Evolutionary conservation across 2,329 filamentous ascomycete genomes (phyloP).

Genomic region (Aspergillus neotritici): DNA sequence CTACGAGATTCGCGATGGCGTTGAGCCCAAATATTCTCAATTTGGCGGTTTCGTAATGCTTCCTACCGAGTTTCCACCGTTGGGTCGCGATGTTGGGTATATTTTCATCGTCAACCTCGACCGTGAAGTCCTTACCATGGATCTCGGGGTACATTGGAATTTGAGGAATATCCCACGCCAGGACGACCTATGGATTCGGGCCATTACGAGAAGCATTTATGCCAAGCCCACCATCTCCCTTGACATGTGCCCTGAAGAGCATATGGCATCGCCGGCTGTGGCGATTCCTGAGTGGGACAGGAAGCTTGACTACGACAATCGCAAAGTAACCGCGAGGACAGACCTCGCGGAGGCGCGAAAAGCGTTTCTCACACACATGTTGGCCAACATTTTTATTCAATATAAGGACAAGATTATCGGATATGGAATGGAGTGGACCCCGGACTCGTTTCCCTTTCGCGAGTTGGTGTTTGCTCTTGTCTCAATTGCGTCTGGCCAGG

Average conservation of each 20-base stretch:
- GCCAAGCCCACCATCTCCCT: constrained; percentile 6
- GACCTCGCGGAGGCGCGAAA: not conserved
- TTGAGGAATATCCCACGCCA: constrained; percentile 6
- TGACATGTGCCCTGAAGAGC: constrained; percentile 6
- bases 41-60: constrained; percentile 1
- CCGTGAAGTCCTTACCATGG: constrained; percentile 8
- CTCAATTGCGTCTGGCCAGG: constrained; percentile 5
- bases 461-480: constrained; percentile 7
- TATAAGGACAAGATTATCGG: constrained; percentile 4
- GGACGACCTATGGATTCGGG: constrained; percentile 5
- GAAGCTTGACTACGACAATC: not conserved
- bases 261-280: constrained; percentile 6
- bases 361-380: constrained; percentile 1
- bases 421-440: constrained; percentile 6
- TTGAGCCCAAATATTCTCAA: constrained; percentile 2
- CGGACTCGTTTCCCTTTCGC: constrained; percentile 8
- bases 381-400: not conserved
- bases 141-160: constrained; percentile 8
- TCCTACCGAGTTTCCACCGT: constrained; percentile 3
- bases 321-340: constrained; percentile 1
- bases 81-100: constrained; percentile 1
- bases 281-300: not conserved
- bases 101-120: constrained; percentile 8
- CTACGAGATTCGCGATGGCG: constrained; percentile 4
- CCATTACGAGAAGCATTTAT: constrained; percentile 4